These are phyloP conservation scores for Aspergillus panamensis DNA, from an alignment of 495 filamentous ascomycete genomes.

Conservation along the genomic window DNA sequence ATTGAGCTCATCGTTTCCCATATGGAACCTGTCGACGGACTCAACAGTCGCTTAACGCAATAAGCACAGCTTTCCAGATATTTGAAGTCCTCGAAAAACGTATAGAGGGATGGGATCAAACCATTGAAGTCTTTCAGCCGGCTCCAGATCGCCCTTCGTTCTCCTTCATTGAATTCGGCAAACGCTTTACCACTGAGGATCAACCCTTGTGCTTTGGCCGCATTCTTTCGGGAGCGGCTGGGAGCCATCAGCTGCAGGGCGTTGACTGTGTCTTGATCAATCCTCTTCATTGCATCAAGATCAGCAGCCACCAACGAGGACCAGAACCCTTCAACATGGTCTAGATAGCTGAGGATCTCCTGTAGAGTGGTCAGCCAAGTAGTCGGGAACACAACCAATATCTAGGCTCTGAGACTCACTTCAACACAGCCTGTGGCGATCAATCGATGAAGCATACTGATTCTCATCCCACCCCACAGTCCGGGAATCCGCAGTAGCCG, in stretches of 20 bases:
- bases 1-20: slow-evolving; percentile 12
- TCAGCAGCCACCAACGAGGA: neutral
- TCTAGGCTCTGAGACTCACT: too few relatives aligned
- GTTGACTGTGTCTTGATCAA: slow-evolving; percentile 9
- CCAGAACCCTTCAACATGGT: slow-evolving; percentile 5
- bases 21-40: slow-evolving; percentile 6
- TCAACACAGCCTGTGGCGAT: slow-evolving; percentile 23
- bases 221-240: slow-evolving; percentile 21
- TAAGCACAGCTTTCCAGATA: slow-evolving; percentile 27
- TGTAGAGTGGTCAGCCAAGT: too few relatives aligned
- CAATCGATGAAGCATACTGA: slow-evolving; percentile 19
- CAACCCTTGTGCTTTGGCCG: slow-evolving; percentile 8
- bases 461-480: slow-evolving; percentile 29
- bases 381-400: too few relatives aligned
- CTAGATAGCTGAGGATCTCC: slow-evolving; percentile 10
- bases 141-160: slow-evolving; percentile 24
- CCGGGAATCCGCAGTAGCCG: slow-evolving; percentile 25
- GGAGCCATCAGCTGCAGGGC: slow-evolving; percentile 18
- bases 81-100: slow-evolving; percentile 36
- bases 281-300: neutral
- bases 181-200: slow-evolving; percentile 25
- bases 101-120: slow-evolving; percentile 32
- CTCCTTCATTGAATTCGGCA: slow-evolving; percentile 23
- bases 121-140: slow-evolving; percentile 19
- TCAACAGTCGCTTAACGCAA: slow-evolving; percentile 28